Conservation (phyloP, 169 alveolate genomes). For the Blepharisma undulans region DNA sequence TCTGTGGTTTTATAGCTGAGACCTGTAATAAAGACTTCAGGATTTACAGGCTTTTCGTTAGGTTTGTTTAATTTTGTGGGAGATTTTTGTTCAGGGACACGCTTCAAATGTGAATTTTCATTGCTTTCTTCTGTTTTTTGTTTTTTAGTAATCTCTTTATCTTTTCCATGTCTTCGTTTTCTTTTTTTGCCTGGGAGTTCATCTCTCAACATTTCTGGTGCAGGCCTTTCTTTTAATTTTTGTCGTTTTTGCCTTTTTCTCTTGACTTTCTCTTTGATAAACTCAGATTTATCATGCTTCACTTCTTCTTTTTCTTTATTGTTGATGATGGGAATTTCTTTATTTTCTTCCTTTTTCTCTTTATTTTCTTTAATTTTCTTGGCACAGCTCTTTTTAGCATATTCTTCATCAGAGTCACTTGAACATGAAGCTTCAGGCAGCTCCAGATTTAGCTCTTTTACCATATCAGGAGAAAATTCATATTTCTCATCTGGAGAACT, state of each 20-base stretch:
- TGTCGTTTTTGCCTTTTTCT: not conserved
- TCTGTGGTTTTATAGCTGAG: slow-evolving; percentile 71
- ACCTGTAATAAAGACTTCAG: slow-evolving; percentile 73
- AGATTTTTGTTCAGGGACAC: not conserved
- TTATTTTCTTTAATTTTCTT: not conserved
- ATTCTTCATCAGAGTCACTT: not conserved
- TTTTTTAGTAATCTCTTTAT: not conserved
- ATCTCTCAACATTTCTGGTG: not conserved
- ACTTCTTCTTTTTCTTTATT: not conserved
- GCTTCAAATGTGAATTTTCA: not conserved
- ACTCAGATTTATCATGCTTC: not conserved
- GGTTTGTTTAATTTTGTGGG: not conserved
- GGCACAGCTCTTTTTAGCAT: not conserved
- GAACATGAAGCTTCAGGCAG: not conserved
- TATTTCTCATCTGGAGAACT: not conserved
- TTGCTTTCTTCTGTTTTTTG: not conserved
- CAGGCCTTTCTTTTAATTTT: not conserved
- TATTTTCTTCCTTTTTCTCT: not conserved
- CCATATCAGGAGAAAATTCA: not conserved
- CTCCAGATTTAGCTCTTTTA: not conserved
- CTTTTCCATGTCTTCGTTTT: not conserved
- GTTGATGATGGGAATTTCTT: not conserved
- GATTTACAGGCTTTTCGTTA: not conserved
- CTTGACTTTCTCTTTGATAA: not conserved
- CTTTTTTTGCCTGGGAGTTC: not conserved